Evolutionary conservation across 768 basidiomycete species (phyloP), one percentile per base, ranked within the genome.

Genomic region (Cystobasidium ongulense): DNA sequence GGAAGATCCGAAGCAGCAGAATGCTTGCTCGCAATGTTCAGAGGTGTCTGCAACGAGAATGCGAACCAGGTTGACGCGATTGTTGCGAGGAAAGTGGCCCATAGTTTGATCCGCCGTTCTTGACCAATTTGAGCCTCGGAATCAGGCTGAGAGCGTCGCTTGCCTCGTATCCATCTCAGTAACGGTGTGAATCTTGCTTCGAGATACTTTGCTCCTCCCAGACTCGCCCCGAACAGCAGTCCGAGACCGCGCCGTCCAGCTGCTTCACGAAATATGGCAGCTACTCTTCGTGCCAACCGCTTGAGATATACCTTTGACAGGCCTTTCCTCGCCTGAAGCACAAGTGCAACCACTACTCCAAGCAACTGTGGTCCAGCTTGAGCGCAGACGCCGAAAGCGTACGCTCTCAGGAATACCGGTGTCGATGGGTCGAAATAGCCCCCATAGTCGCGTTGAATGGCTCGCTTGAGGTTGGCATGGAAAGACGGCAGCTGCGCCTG

Each of bases 121-220:
- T 50, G 46, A 21, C 21, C 18, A 17, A 17, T 21, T 17, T 7
- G 15, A 50, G 46, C 4, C 15, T 11, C 46, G n/a, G 46, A 17
- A n/a, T 17, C 46, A 3, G 15, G 4, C 46, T 50, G 46, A 50
- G 46, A 21, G 15, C 18, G 46, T 50, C 46, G 15, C 46, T 50
- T 50, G 46, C 46, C 15, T 31, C 29, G 11, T 29, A 35, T 5
- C 57, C 57, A 59, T 29, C 33, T 59, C 33, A 59, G 17, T 2
- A 59, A 31, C 2, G 57, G 29, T 29, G 38, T 43, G 5, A 64
- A 11, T 25, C 63, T 64, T 1, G n/a, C 17, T 23, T 76, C 75
- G 11, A 62, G 68, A 57, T 70, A 76, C 21, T 65, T 62, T 1
- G 68, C 62, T 0, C 75, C 75, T 17, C 77, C 77, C 29, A 78